phyloP scores from a whole-genome alignment of 2,329 filamentous ascomycete genomes.

The Colletotrichum agaves region DNA sequence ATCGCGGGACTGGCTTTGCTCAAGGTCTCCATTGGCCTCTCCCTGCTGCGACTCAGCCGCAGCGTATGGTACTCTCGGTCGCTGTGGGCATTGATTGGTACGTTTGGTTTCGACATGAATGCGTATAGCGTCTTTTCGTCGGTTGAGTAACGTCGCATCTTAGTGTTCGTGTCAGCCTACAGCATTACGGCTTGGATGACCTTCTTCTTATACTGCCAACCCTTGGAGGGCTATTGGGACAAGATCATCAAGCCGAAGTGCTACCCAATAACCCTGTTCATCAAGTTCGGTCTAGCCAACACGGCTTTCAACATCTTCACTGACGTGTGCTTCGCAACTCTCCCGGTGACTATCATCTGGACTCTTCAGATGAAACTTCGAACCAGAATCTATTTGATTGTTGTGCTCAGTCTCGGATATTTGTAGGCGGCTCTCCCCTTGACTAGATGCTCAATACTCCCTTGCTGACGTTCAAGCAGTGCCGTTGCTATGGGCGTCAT shows the following conservation, averaged over 20 bases:
- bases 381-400: slow-evolving; percentile 52
- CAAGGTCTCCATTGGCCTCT: slow-evolving; percentile 42
- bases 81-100: slow-evolving; percentile 41
- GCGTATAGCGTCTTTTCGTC: no score
- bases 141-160: rapidly evolving
- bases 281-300: slow-evolving; percentile 12
- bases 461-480: slow-evolving; percentile 35
- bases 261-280: slow-evolving; percentile 18
- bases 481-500: slow-evolving; percentile 52
- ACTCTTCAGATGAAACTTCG: slow-evolving; percentile 50
- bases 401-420: slow-evolving; percentile 33
- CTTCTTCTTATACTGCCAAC: slow-evolving; percentile 20
- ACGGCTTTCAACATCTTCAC: slow-evolving; percentile 53
- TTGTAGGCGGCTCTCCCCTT: neutral
- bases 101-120: neutral
- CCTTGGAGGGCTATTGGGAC: slow-evolving; percentile 16
- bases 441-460: neutral
- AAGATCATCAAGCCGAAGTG: slow-evolving; percentile 22
- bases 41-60: slow-evolving; percentile 39
- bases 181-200: slow-evolving; percentile 38
- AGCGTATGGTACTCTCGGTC: slow-evolving; percentile 42
- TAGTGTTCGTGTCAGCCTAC: slow-evolving; percentile 40
- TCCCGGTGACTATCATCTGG: slow-evolving; percentile 56
- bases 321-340: slow-evolving; percentile 54
- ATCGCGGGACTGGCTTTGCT: slow-evolving; percentile 35